Evolutionary conservation across 2,329 filamentous ascomycete genomes (phyloP).

Genomic region (Colletotrichum agaves): DNA sequence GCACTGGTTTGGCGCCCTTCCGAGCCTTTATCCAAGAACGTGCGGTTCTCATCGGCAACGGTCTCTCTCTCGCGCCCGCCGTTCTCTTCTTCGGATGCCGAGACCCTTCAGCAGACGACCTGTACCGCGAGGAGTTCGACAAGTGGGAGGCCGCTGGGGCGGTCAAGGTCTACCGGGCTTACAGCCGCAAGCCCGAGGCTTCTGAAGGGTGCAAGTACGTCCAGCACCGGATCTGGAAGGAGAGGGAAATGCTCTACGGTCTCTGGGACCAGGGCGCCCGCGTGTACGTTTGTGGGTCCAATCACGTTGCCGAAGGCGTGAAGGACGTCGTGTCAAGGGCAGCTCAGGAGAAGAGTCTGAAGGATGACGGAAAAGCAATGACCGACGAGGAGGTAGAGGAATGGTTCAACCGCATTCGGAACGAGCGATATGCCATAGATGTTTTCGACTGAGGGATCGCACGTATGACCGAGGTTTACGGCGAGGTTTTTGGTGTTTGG

Average conservation of each 20-base stretch:
- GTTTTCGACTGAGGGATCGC: conserved; percentile 62
- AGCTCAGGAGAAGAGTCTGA: conserved; percentile 41
- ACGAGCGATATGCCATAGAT: conserved; percentile 69
- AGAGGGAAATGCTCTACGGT: conserved; percentile 45
- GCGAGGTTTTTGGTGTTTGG: not conserved
- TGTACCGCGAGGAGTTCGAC: conserved; percentile 57
- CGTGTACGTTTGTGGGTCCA: conserved; percentile 71
- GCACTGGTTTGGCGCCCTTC: conserved; percentile 97
- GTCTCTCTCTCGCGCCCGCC: conserved; percentile 48
- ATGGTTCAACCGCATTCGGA: conserved; percentile 62
- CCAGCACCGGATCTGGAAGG: conserved; percentile 54
- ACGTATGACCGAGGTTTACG: not conserved
- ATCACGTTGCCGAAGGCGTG: conserved; percentile 54
- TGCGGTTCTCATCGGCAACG: conserved; percentile 68
- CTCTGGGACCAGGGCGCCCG: conserved; percentile 55
- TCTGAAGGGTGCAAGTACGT: conserved; percentile 61
- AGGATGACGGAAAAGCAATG: conserved; percentile 43
- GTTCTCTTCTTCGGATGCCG: conserved; percentile 63
- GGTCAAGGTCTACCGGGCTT: conserved; percentile 71
- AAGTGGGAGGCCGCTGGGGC: conserved; percentile 57
- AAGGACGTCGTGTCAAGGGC: conserved; percentile 44
- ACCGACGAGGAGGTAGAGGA: conserved; percentile 49
- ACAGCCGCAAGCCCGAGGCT: conserved; percentile 51
- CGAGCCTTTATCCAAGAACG: conserved; percentile 98
- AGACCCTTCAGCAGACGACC: conserved; percentile 53